Evolutionary conservation across 495 filamentous ascomycete genomes (phyloP).

Genomic region (Hypoxylon perforatum): DNA sequence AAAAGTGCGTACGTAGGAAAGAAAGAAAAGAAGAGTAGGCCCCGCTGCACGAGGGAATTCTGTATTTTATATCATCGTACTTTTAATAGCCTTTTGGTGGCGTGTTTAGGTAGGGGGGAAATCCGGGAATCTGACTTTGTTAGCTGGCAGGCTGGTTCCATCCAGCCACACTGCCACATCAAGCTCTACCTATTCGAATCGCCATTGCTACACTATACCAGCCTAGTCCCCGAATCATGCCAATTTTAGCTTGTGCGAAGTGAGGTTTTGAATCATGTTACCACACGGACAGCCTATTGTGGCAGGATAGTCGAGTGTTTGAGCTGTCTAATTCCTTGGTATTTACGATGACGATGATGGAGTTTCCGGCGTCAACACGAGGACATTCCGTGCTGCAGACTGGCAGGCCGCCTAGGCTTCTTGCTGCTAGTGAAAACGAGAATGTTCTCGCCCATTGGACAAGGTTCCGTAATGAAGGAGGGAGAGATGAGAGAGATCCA

Average conservation of each 20-base stretch:
- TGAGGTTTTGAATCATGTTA: background rate
- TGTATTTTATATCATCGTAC: conserved; percentile 10
- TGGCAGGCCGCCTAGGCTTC: conserved; percentile 4
- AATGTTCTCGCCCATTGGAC: conserved; percentile 23
- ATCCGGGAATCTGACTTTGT: conserved; percentile 19
- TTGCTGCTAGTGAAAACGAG: conserved; percentile 6
- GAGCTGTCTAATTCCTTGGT: background rate
- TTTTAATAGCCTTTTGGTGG: too few species aligned
- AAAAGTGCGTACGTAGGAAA: conserved; percentile 13
- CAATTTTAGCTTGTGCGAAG: background rate
- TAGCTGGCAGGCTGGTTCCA: background rate
- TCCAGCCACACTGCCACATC: background rate
- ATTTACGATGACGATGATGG: conserved; percentile 15
- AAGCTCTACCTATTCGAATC: conserved; percentile 1
- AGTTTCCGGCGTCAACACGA: conserved; percentile 17
- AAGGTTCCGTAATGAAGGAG: background rate
- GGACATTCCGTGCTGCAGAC: background rate
- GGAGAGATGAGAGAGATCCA: background rate
- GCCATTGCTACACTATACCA: too few species aligned
- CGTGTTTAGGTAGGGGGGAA: too few species aligned
- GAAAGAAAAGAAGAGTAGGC: background rate
- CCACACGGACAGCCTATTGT: background rate
- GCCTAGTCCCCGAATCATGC: background rate
- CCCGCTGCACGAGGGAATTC: background rate
- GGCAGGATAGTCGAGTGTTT: background rate